phyloP scores from a whole-genome alignment of 768 basidiomycete species.

The Neoboletus brunneissimus region DNA sequence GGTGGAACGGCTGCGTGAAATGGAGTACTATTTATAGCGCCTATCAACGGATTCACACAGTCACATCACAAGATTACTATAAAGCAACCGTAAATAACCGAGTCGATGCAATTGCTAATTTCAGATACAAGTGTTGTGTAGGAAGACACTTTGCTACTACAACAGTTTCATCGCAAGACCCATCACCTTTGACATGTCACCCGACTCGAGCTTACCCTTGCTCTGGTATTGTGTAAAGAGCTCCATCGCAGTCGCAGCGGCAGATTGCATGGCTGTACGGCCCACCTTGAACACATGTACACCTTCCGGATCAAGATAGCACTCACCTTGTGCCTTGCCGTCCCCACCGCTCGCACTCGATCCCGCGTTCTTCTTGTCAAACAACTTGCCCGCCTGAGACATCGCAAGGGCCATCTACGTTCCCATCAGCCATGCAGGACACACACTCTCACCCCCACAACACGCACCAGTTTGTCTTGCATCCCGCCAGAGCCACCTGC shows the following conservation, averaged over 20 bases:
- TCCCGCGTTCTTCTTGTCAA: slow-evolving; percentile 32
- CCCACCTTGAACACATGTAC: background rate
- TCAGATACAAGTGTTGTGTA: no score
- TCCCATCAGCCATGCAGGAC: background rate
- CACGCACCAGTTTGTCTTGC: slow-evolving; percentile 32
- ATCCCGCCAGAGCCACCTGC: slow-evolving; percentile 14
- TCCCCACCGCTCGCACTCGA: slow-evolving; percentile 5
- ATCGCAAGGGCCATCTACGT: slow-evolving; percentile 29
- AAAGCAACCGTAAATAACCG: background rate
- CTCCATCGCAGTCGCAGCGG: slow-evolving; percentile 31
- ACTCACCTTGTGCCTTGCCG: slow-evolving; percentile 29
- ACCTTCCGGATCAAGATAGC: background rate
- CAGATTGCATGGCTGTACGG: slow-evolving; percentile 30
- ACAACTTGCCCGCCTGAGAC: slow-evolving; percentile 32
- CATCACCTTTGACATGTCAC: slow-evolving; percentile 30
- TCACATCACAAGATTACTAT: background rate
- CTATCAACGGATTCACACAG: slow-evolving; percentile 2
- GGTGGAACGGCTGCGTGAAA: background rate
- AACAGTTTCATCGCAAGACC: slow-evolving; percentile 25
- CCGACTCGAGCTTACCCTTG: slow-evolving; percentile 27
- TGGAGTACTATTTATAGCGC: slow-evolving; percentile 10
- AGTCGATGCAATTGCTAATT: no score
- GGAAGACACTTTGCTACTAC: slow-evolving; percentile 1
- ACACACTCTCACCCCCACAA: background rate
- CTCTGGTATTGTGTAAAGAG: slow-evolving; percentile 24